Conservation (phyloP, 345 rosid species). For the Isatis tinctoria region DNA sequence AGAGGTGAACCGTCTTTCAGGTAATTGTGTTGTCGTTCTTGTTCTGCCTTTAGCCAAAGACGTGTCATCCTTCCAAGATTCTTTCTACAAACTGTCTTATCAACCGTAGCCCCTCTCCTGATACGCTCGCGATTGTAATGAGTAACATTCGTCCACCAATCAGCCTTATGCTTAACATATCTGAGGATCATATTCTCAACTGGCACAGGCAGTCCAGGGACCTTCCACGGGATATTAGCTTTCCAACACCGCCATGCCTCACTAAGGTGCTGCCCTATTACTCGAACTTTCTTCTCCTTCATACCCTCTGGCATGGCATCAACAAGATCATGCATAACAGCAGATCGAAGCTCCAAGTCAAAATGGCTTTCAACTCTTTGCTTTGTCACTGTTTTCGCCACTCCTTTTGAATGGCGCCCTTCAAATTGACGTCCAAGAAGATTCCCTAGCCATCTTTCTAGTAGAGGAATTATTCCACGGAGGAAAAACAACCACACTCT, state of each 20-base stretch:
- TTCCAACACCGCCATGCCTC: constrained; percentile 99
- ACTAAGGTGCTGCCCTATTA: constrained; percentile 68
- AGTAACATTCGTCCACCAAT: constrained; percentile 89
- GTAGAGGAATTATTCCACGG: constrained; percentile 83
- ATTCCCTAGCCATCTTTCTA: constrained; percentile 84
- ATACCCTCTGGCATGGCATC: constrained; percentile 98
- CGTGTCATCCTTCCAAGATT: constrained; percentile 87
- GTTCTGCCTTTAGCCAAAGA: constrained; percentile 92
- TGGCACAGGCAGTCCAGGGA: neutral
- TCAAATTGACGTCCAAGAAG: constrained; percentile 86
- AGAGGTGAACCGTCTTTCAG: constrained; percentile 88
- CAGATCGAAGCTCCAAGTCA: constrained; percentile 76
- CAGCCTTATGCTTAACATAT: constrained; percentile 79
- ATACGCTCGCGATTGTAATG: constrained; percentile 92
- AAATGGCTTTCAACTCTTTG: constrained; percentile 48
- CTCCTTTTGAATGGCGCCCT: constrained; percentile 89
- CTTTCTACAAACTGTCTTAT: constrained; percentile 88
- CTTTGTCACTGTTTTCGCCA: constrained; percentile 89
- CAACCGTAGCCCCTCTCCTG: constrained; percentile 92
- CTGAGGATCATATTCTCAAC: constrained; percentile 56
- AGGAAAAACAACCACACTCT: constrained; percentile 89
- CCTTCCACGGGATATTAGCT: constrained; percentile 49
- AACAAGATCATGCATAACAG: constrained; percentile 92
- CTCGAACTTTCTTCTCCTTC: constrained; percentile 42
- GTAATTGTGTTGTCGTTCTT: constrained; percentile 86